Base-by-base conservation (phyloP, 371 early-diverging fungal genomes). In the Actinomortierella wolfii region DNA sequence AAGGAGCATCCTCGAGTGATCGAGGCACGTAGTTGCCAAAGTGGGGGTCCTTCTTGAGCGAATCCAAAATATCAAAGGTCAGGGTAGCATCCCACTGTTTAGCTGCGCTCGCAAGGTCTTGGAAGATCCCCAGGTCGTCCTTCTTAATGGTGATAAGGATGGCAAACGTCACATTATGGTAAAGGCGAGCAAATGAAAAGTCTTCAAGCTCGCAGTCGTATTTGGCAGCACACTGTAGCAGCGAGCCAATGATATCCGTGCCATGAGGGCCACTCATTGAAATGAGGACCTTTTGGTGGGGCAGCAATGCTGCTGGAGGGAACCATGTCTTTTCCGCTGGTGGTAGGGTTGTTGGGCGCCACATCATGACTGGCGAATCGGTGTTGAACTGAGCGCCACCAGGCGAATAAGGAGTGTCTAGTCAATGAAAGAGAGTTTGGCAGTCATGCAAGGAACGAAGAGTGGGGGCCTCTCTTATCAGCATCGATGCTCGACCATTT, bases 161-260 rank as follows among this genome's bases (percentile, higher is more conserved):
- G 51, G 90, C 94, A 80, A 93, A 94, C 0, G 93, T 92, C 18
- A 93, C 94, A 59, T 91, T 86, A 76, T 94, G 94, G 67, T 94
- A 90, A 26, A 93, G 82, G 58, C 94, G 89, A 17, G 93, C 90
- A 14, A 94, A 80, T 78, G 88, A 89, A 61, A 93, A 92, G 67
- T 94, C 94, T 17, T 88, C 86, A 18, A 94, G 83, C 21, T 77
- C 81, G 63, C 89, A 89, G 15, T 85, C 81, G 68, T 90, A 87
- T 34, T 80, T 82, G 43, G 90, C 87, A 18, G 90, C 81, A 55
- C 91, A 89, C 28, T 83, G 79, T 17, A 94, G 81, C 0, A 94
- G 83, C 6, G 89, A 89, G 29, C 91, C 92, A 53, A 93, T 89
- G 61, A 94, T 93, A 64, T 94, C 94, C 0, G 94, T 94, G 48